Base-by-base conservation (phyloP, 129 eudicot species). In the Flaveria trinervia region DNA sequence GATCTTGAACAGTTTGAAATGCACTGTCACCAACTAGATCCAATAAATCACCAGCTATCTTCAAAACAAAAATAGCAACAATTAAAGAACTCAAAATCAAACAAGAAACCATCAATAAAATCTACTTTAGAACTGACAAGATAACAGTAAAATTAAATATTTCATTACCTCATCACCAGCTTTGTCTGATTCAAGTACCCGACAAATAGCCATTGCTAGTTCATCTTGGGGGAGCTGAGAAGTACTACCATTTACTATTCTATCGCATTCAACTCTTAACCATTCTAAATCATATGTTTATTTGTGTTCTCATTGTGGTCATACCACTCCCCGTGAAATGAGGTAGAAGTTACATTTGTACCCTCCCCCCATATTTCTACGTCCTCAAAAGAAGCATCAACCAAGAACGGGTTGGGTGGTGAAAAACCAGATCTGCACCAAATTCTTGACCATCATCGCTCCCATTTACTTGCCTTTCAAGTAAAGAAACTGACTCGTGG, bases 21-120 rank as follows among this genome's bases (percentile, higher is more conserved):
- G 98, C 92, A 77, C 86, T 56, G 76, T 94, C 97, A 55, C 98
- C 98, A 71, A 84, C 96, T 78, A 94, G 86, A 86, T 94, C 98
- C 90, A 94, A 83, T 78, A 94, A 84, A 80, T 94, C 98, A 70
- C 97, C 97, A 79, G 98, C 98, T 73, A 94, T 91, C 98, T 94
- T 61, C 78, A 78, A 73, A 65, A 72, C 70, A 60, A 22, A 84
- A 72, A 23, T 61, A 56, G 74, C 18, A 79, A 28, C 62, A 62
- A 22, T 36, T 11, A 9, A 17, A 61, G 15, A 73, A 45, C 57
- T 22, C 57, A 43, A 25, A 72, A 66, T 28, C 72, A 73, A 44
- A 57, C 33, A 30, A 57, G 43, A 65, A 57, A 64, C 20, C 52
- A 26, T n/a, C 3, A 28, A 28, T 9, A 17, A 65, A 43, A 55